Evolutionary conservation across 1,284 basidiomycete genomes (phyloP), one percentile per base, ranked within the genome.

Genomic region (Mycena citricolor): DNA sequence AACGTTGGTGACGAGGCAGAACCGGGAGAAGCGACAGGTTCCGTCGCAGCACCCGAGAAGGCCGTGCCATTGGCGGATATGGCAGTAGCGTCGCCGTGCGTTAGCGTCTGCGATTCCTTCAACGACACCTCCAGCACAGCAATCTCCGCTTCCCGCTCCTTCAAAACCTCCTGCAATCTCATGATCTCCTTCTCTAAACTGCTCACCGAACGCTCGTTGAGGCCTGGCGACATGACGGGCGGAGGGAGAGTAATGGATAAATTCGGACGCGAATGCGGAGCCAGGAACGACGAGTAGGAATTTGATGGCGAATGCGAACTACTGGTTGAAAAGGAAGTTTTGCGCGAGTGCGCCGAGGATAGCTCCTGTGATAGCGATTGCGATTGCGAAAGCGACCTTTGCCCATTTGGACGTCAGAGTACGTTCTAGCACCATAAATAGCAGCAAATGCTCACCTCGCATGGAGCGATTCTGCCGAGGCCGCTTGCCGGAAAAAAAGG

Each of bases 351-450:
- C 74, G 76, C 89, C 72, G 83, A 93, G 56, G 86, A 94, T 54
- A 94, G 82, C 80, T 95, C 91, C 90, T 94, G 92, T 70, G 92
- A 94, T 57, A 94, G 83, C 73, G 92, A 94, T 72, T 84, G 80
- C 61, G 88, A 91, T 69, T 87, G 85, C 71, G 83, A 86, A 57
- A 86, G 81, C 79, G 88, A 88, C 77, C 84, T 84, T 58, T 38
- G 47, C 46, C 43, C 20, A 44, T 25, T 41, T 47, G 32, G 47
- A 28, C 52, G 39, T 57, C 51, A 51, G 47, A n/a, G 33, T 17
- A 42, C 14, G 16, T 20, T 42, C 32, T 13, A 25, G 47, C 33
- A 17, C 34, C 32, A 53, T 12, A 28, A 33, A 14, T 43, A 37
- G 33, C 23, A 42, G 24, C 17, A 35, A 55, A 32, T 26, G 49